A percentile compares a stretch with the other conserved stretches of the same genome.
Conservation (phyloP, 2,329 filamentous ascomycete species). For the Sphaerulina musiva region DNA sequence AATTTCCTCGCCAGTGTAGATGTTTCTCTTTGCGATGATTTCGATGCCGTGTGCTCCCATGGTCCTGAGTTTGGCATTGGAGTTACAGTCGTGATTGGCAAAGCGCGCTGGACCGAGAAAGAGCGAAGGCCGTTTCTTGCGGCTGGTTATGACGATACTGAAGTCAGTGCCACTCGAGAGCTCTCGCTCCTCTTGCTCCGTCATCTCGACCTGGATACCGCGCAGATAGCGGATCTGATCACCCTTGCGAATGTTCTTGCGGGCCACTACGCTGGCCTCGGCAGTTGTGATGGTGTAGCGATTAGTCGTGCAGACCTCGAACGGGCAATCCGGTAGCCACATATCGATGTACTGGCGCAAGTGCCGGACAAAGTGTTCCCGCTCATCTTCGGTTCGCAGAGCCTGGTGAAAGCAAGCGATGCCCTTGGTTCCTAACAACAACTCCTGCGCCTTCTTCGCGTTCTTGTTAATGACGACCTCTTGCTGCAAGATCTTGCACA, state of each 20-base stretch:
- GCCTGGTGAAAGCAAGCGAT: slow-evolving; percentile 62
- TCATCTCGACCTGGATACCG: slow-evolving; percentile 88
- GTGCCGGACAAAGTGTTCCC: slow-evolving; percentile 78
- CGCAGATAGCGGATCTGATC: slow-evolving; percentile 85
- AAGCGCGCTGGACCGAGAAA: slow-evolving; percentile 95
- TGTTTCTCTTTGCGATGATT: slow-evolving; percentile 75
- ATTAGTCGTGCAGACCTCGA: slow-evolving; percentile 89
- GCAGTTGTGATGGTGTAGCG: slow-evolving; percentile 87
- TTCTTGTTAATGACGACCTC: slow-evolving; percentile 71
- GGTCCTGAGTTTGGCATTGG: slow-evolving; percentile 82
- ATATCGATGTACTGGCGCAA: slow-evolving; percentile 86
- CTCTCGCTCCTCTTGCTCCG: slow-evolving; percentile 78
- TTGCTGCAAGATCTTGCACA: slow-evolving; percentile 54
- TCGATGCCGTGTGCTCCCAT: slow-evolving; percentile 81
- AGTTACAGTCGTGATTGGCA: slow-evolving; percentile 92
- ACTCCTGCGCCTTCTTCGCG: slow-evolving; percentile 60
- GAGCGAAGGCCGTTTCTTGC: slow-evolving; percentile 81
- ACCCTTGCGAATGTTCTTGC: slow-evolving; percentile 69
- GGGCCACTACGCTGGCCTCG: slow-evolving; percentile 80
- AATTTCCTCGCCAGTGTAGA: slow-evolving; percentile 84
- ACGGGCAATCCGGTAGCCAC: slow-evolving; percentile 88
- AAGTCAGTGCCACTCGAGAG: slow-evolving; percentile 88
- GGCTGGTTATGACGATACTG: slow-evolving; percentile 88
- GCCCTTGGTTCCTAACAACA: slow-evolving; percentile 65
- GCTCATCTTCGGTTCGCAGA: slow-evolving; percentile 65